A percentile compares a stretch with the other conserved stretches of the same genome.
Conservation (phyloP, 257 asterid species). For the Echites panduratus region DNA sequence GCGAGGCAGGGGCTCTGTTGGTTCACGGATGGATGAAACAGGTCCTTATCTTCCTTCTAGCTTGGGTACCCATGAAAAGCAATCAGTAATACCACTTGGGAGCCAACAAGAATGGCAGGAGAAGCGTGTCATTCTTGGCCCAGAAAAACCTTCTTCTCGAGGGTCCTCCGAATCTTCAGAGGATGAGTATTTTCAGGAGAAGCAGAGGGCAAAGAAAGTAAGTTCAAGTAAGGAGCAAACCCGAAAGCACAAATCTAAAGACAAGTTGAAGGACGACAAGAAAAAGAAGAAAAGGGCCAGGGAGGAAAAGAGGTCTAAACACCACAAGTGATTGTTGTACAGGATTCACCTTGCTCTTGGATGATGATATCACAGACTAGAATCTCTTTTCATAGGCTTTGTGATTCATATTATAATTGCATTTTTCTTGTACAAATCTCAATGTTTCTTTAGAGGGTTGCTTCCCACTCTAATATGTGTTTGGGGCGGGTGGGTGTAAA, state of each 20-base stretch:
- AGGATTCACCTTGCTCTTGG: neutral
- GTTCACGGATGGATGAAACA: constrained; percentile 94
- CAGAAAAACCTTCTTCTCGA: constrained; percentile 49
- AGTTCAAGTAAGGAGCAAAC: constrained; percentile 38
- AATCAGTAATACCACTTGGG: constrained; percentile 19
- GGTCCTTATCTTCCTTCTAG: constrained; percentile 69
- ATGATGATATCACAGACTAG: neutral
- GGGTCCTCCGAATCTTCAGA: constrained; percentile 38
- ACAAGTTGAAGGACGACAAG: constrained; percentile 39
- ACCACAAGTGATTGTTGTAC: constrained; percentile 6
- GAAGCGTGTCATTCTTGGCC: constrained; percentile 46
- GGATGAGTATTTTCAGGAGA: constrained; percentile 34
- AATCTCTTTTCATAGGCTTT: neutral
- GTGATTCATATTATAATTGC: neutral
- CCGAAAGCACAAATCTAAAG: constrained; percentile 54
- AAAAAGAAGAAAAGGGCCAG: constrained; percentile 38
- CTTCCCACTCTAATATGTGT: neutral
- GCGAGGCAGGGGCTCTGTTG: constrained; percentile 93
- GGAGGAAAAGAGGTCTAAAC: constrained; percentile 43
- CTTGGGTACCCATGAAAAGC: constrained; percentile 28
- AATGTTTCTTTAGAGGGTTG: neutral
- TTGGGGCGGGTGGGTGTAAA: neutral
- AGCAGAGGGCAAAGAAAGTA: constrained; percentile 26
- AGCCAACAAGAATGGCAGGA: constrained; percentile 21
- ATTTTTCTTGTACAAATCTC: neutral